These are phyloP conservation scores for Podospora appendiculata DNA, from an alignment of 495 filamentous ascomycete species.

Conservation along the genomic window DNA sequence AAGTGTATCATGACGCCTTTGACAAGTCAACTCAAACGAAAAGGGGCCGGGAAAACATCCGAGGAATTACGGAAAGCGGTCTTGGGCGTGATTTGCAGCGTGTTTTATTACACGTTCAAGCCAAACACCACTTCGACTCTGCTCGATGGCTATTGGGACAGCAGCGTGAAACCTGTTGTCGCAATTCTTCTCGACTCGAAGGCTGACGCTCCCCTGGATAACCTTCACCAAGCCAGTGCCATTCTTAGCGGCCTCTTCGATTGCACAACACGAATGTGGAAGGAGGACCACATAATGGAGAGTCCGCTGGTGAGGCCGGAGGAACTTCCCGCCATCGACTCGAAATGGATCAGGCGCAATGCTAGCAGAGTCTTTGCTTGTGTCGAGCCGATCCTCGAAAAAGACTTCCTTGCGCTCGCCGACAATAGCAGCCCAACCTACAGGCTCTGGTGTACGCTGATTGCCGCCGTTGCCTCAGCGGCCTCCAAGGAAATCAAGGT, in stretches of 20 bases:
- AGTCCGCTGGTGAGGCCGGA: constrained; percentile 48
- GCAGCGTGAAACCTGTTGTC: constrained; percentile 55
- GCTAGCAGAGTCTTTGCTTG: constrained; percentile 51
- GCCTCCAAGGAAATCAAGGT: constrained; percentile 87
- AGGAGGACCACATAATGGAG: constrained; percentile 58
- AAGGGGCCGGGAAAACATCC: constrained; percentile 40
- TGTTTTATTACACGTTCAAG: constrained; percentile 81
- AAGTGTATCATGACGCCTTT: constrained; percentile 55
- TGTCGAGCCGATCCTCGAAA: constrained; percentile 55
- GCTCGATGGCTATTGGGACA: constrained; percentile 73
- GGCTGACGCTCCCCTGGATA: constrained; percentile 20
- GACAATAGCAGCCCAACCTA: constrained; percentile 39
- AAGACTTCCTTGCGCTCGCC: constrained; percentile 43
- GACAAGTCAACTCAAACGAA: constrained; percentile 59
- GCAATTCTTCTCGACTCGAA: constrained; percentile 31
- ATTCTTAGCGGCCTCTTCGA: constrained; percentile 65
- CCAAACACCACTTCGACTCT: constrained; percentile 54
- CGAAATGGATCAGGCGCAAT: constrained; percentile 80
- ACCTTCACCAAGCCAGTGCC: constrained; percentile 45
- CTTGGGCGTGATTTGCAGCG: constrained; percentile 61
- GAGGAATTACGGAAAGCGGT: constrained; percentile 52
- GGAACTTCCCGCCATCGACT: constrained; percentile 71
- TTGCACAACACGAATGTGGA: constrained; percentile 62
- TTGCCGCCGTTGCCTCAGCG: constrained; percentile 63
- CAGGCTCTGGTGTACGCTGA: constrained; percentile 61